Evolutionary conservation across 2,329 filamentous ascomycete species (phyloP).

Genomic region (Alternaria novae-zelandiae): DNA sequence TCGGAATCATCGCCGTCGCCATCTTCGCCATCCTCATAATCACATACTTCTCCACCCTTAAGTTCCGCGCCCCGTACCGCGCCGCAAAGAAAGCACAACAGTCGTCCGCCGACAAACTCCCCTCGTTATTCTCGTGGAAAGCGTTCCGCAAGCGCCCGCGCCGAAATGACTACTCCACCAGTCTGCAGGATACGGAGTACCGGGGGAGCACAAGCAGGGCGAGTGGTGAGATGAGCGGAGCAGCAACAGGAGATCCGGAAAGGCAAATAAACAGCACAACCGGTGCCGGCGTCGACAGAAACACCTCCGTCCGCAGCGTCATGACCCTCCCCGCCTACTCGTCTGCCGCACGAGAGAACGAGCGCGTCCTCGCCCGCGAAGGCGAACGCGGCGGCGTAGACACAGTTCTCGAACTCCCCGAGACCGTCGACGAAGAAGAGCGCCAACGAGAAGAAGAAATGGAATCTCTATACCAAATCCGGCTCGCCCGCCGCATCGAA

Average conservation of each 20-base stretch:
- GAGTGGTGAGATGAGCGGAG: conserved; percentile 41
- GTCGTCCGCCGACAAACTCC: conserved; percentile 32
- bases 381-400: conserved; percentile 93
- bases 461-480: conserved; percentile 90
- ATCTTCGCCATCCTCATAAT: conserved; percentile 42
- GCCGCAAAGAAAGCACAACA: conserved; percentile 16
- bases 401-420: conserved; percentile 83
- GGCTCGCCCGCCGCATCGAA: conserved; percentile 76
- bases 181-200: conserved; percentile 42
- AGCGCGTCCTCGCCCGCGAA: conserved; percentile 84
- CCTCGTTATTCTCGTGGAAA: conserved; percentile 41
- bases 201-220: conserved; percentile 26
- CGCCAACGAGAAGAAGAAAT: conserved; percentile 83
- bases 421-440: conserved; percentile 80
- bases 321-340: conserved; percentile 92
- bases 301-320: conserved; percentile 87
- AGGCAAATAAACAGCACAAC: conserved; percentile 34
- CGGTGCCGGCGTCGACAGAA: conserved; percentile 69
- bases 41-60: conserved; percentile 38
- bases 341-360: conserved; percentile 72
- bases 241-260: conserved; percentile 31
- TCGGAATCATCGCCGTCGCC: conserved; percentile 35
- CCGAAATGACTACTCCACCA: conserved; percentile 42
- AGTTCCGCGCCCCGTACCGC: conserved; percentile 26
- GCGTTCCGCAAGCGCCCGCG: conserved; percentile 33